Percentiles rank a stretch among this genome's conserved stretches.
Conservation (phyloP, 2,329 filamentous ascomycete species). For the Arachnomyces sp. region DNA sequence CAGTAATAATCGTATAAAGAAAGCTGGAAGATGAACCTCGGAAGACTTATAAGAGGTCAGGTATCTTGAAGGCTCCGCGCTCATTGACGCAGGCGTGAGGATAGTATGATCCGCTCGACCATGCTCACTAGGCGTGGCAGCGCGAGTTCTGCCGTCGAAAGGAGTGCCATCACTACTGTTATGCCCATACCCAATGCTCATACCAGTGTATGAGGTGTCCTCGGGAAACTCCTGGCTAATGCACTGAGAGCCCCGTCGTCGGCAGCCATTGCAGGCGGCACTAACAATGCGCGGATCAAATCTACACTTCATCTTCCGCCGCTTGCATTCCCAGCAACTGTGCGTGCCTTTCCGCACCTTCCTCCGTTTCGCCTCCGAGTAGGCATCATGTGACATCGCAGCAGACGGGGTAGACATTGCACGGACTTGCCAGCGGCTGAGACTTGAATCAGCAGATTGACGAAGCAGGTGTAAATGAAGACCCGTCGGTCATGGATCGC, state of each 20-base stretch:
- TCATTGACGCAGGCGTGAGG: constrained; percentile 2
- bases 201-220: constrained; percentile 12
- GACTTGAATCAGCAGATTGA: too few relatives aligned
- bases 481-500: too few relatives aligned
- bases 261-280: constrained; percentile 21
- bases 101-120: constrained; percentile 1
- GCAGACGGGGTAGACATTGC: too few relatives aligned
- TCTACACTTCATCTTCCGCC: constrained; percentile 26
- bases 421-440: too few relatives aligned
- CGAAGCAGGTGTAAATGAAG: too few relatives aligned
- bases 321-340: constrained; percentile 26
- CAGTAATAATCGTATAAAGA: constrained; percentile 3
- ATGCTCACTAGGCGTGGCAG: too few relatives aligned
- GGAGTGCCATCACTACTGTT: too few relatives aligned
- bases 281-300: constrained; percentile 14
- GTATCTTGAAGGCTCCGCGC: neutral
- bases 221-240: constrained; percentile 43
- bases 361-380: constrained; percentile 10
- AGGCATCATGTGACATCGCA: too few relatives aligned
- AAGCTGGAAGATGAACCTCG: constrained; percentile 3
- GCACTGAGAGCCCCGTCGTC: constrained; percentile 23
- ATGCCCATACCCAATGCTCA: too few relatives aligned
- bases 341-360: constrained; percentile 30
- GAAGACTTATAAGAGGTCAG: constrained; percentile 1
- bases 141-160: too few relatives aligned